phyloP scores from a whole-genome alignment of 139 green algal species.

The Tetraselmis chui region DNA sequence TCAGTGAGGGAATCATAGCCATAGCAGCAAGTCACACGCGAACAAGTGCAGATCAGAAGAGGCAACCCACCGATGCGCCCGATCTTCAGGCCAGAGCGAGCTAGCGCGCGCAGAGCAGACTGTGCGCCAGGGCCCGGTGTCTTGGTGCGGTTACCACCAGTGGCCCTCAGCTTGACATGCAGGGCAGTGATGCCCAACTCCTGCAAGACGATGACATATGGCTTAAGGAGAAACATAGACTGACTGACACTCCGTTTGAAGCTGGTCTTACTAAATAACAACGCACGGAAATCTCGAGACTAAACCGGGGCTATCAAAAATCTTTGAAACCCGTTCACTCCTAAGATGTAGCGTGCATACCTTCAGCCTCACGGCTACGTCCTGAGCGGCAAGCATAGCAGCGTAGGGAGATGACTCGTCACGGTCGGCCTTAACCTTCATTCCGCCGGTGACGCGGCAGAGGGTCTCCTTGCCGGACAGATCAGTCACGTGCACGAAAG shows the following conservation, averaged over 20 bases:
- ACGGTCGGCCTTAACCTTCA: constrained; percentile 99
- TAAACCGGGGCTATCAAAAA: too few species aligned
- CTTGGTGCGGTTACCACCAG: constrained; percentile 99
- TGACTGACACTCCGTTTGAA: too few species aligned
- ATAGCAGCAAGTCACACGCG: neutral
- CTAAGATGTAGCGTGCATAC: too few species aligned
- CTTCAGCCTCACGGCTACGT: constrained; percentile 94
- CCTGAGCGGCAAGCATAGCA: constrained; percentile 98
- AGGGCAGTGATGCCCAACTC: constrained; percentile 96
- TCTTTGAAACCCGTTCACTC: too few species aligned
- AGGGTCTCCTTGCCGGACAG: constrained; percentile 98
- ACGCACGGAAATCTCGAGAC: too few species aligned
- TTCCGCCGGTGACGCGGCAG: constrained; percentile 91
- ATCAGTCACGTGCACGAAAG: constrained; percentile 99
- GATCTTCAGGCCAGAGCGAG: constrained; percentile 98
- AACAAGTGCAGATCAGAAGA: neutral
- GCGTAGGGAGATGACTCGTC: constrained; percentile 99
- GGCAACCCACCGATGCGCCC: constrained; percentile 78
- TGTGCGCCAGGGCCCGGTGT: constrained; percentile 95
- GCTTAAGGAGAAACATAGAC: too few species aligned
- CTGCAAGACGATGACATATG: constrained; percentile 44
- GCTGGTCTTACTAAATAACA: too few species aligned
- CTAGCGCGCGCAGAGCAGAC: constrained; percentile 92
- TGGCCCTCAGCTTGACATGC: constrained; percentile 99
- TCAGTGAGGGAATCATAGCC: too few species aligned